Evolutionary conservation across 768 basidiomycete genomes (phyloP).

Genomic region (Podaxis sp.): DNA sequence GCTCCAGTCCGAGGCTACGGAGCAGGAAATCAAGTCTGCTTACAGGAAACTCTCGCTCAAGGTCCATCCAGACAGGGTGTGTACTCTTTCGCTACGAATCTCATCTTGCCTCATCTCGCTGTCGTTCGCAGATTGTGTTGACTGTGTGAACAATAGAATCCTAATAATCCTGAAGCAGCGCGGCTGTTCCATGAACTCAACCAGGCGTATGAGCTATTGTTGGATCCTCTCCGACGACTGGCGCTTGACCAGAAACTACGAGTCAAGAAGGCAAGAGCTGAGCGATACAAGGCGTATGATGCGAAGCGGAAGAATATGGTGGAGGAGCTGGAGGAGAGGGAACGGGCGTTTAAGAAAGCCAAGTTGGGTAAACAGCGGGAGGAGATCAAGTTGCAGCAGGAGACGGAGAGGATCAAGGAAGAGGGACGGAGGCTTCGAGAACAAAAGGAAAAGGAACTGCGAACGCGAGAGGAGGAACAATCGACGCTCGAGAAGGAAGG

Average conservation of each 20-base stretch:
- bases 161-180: slow-evolving; percentile 78
- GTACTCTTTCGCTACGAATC: slow-evolving; percentile 19
- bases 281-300: slow-evolving; percentile 68
- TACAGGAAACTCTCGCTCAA: slow-evolving; percentile 78
- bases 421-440: slow-evolving; percentile 66
- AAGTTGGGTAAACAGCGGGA: slow-evolving; percentile 58
- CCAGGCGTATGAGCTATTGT: slow-evolving; percentile 73
- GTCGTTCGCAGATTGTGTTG: slow-evolving; percentile 6
- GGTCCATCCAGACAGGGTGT: slow-evolving; percentile 82
- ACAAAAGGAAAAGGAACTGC: slow-evolving; percentile 54
- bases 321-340: slow-evolving; percentile 76
- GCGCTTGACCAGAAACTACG: slow-evolving; percentile 80
- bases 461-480: slow-evolving; percentile 37
- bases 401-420: slow-evolving; percentile 72
- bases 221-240: slow-evolving; percentile 74
- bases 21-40: slow-evolving; percentile 74
- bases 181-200: slow-evolving; percentile 84
- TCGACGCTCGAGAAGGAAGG: slow-evolving; percentile 22
- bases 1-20: slow-evolving; percentile 59
- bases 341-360: slow-evolving; percentile 72
- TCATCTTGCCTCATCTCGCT: neutral
- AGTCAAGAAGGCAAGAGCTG: slow-evolving; percentile 59
- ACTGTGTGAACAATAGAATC: slow-evolving; percentile 47
- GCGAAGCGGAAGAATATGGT: slow-evolving; percentile 69
- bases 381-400: slow-evolving; percentile 46